Conservation (phyloP, 2,329 filamentous ascomycete genomes). For the Sclerotinia borealis region DNA sequence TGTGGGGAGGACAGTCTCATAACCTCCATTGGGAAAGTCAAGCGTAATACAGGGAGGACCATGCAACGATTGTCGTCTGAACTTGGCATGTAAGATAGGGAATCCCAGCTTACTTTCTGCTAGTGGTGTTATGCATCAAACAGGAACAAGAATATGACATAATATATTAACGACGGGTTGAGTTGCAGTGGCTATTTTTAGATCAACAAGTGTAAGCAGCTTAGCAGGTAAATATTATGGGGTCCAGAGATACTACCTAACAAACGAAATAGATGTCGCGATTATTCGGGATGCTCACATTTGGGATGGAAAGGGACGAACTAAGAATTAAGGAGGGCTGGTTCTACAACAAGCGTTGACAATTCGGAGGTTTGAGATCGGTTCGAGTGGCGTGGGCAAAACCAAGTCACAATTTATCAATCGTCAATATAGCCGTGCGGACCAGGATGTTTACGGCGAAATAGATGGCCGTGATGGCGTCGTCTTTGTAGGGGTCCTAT, state of each 20-base stretch:
- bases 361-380: not conserved
- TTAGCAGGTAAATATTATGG: not conserved
- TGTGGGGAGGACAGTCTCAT: slow-evolving; percentile 5
- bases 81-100: not conserved
- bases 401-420: not conserved
- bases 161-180: not conserved
- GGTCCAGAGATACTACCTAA: not conserved
- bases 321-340: not conserved
- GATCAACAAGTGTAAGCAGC: not conserved
- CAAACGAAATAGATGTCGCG: not conserved
- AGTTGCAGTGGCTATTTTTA: slow-evolving; percentile 2
- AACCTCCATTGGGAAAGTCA: not conserved
- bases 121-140: not conserved
- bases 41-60: not conserved
- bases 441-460: not conserved
- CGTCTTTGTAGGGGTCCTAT: not conserved
- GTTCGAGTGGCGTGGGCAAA: not conserved
- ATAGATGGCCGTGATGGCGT: slow-evolving; percentile 2
- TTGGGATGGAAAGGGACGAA: not conserved
- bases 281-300: not conserved
- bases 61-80: slow-evolving; percentile 6
- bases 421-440: slow-evolving; percentile 1
- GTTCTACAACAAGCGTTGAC: not conserved
- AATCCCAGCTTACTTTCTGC: not conserved
- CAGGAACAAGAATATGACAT: not conserved